These are phyloP conservation scores for Amyloporia xantha DNA, from an alignment of 768 basidiomycete species.

Conservation along the genomic window DNA sequence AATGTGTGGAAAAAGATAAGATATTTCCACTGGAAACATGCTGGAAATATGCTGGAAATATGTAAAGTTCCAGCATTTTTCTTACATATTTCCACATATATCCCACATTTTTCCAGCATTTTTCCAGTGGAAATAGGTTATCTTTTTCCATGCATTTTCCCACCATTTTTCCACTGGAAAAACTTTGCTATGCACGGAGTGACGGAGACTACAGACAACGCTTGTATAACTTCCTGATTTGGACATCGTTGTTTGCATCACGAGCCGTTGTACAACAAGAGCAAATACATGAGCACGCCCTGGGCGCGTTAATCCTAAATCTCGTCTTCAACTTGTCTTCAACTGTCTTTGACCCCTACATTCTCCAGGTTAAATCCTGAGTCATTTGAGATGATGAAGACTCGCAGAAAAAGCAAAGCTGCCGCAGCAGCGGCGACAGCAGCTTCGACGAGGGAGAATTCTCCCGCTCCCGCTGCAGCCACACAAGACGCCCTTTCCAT, in stretches of 20 bases:
- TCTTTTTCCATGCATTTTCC: too few species aligned
- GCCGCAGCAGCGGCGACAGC: conserved; percentile 25
- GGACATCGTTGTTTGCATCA: conserved; percentile 12
- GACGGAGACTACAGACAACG: too few species aligned
- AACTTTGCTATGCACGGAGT: too few species aligned
- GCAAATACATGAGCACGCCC: conserved; percentile 16
- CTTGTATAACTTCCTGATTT: neutral
- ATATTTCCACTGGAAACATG: too few species aligned
- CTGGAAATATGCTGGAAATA: too few species aligned
- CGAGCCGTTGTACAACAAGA: conserved; percentile 18
- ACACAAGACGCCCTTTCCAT: conserved; percentile 35
- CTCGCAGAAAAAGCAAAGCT: conserved; percentile 58
- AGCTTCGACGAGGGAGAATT: conserved; percentile 26
- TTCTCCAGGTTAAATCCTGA: conserved; percentile 5
- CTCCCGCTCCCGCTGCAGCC: conserved; percentile 25
- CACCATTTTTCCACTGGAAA: too few species aligned
- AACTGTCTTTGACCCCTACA: conserved; percentile 6
- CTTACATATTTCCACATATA: too few species aligned
- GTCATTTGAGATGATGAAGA: conserved; percentile 34
- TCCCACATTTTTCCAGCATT: too few species aligned
- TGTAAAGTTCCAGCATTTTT: too few species aligned
- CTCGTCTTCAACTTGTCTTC: neutral
- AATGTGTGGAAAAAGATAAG: too few species aligned
- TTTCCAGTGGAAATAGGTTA: too few species aligned
- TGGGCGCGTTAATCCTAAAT: too few species aligned